These are phyloP conservation scores for Boletus rubescentipes DNA, from an alignment of 768 basidiomycete genomes.

Conservation along the genomic window DNA sequence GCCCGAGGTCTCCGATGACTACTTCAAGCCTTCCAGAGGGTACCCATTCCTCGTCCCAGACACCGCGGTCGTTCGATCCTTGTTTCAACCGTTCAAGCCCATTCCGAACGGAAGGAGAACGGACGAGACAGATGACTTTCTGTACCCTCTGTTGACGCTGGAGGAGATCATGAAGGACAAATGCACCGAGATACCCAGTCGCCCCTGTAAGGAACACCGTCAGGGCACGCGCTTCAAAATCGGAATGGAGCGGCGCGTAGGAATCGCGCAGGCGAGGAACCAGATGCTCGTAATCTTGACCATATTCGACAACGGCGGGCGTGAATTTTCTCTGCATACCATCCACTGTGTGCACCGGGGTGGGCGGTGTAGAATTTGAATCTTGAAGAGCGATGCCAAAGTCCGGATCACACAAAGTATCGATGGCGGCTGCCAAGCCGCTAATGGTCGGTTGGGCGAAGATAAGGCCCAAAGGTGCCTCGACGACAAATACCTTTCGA, in stretches of 20 bases:
- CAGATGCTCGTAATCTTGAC: conserved; percentile 71
- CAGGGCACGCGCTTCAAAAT: conserved; percentile 51
- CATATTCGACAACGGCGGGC: conserved; percentile 59
- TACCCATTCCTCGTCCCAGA: conserved; percentile 90
- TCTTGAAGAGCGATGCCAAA: conserved; percentile 61
- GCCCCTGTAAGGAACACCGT: conserved; percentile 96
- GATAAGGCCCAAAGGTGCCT: conserved; percentile 88
- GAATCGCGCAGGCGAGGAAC: conserved; percentile 53
- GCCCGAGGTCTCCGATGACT: conserved; percentile 79
- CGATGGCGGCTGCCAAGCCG: conserved; percentile 74
- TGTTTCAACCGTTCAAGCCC: conserved; percentile 71
- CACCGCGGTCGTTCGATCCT: conserved; percentile 71
- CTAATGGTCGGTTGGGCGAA: conserved; percentile 88
- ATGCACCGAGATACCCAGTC: conserved; percentile 95
- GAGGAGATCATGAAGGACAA: conserved; percentile 81
- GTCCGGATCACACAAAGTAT: conserved; percentile 72
- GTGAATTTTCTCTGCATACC: conserved; percentile 18
- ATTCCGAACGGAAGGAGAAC: conserved; percentile 60
- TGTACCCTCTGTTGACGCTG: conserved; percentile 56
- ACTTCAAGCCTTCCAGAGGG: conserved; percentile 66
- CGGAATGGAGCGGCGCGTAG: conserved; percentile 61
- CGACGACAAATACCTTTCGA: conserved; percentile 85
- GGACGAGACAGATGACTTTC: conserved; percentile 92
- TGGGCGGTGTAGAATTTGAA: conserved; percentile 15
- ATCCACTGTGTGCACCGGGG: conserved; percentile 11